phyloP scores from a whole-genome alignment of 73 alveolate species.

The Vitrella brassicaformis region DNA sequence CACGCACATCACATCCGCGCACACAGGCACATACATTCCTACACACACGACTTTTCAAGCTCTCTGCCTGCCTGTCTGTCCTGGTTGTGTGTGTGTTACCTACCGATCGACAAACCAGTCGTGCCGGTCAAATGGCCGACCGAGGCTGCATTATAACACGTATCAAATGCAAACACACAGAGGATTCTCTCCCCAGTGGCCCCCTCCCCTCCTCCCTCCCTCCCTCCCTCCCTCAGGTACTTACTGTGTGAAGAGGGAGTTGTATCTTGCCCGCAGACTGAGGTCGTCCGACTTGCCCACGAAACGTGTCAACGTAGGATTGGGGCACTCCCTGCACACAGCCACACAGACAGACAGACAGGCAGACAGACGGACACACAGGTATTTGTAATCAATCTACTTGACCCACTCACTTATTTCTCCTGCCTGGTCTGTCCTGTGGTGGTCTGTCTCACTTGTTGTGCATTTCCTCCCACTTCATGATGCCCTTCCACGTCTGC shows the following conservation, averaged over 20 bases:
- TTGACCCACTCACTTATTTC: too few species aligned
- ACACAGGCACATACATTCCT: too few species aligned
- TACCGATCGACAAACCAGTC: background rate
- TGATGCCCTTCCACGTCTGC: background rate
- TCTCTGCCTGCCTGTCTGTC: too few species aligned
- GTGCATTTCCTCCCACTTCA: background rate
- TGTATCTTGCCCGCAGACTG: background rate
- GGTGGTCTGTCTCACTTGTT: background rate
- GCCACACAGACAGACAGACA: background rate
- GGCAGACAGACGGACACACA: background rate
- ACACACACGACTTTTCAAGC: too few species aligned
- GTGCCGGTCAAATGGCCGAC: background rate
- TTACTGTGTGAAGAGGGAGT: background rate
- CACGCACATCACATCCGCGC: too few species aligned
- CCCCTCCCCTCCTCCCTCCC: background rate
- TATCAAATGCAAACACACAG: background rate
- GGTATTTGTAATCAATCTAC: too few species aligned
- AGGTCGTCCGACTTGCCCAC: background rate
- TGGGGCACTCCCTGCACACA: background rate
- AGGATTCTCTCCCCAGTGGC: background rate
- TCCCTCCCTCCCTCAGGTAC: background rate
- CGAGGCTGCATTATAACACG: background rate
- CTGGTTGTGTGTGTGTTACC: too few species aligned
- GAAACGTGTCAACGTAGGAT: background rate
- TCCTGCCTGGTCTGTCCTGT: too few species aligned